Percentiles rank a stretch among this genome's conserved stretches.
Conservation (phyloP, 2,329 filamentous ascomycete genomes). For the Ceratocystis eucalypticola region DNA sequence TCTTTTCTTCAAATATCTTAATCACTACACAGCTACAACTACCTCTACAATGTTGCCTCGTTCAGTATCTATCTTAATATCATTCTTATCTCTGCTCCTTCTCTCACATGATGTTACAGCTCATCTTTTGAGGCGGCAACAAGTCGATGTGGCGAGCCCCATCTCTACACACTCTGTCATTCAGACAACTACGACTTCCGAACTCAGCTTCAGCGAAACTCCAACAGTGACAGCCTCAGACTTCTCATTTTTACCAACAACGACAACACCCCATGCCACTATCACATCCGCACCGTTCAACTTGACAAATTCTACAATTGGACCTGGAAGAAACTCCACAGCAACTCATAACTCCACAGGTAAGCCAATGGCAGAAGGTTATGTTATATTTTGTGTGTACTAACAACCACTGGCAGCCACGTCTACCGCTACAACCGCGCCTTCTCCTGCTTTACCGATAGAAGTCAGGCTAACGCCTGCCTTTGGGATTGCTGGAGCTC, state of each 20-base stretch:
- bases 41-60: slow-evolving; percentile 11
- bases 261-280: not conserved
- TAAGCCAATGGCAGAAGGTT: not conserved
- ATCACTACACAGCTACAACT: not conserved
- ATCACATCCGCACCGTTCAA: not conserved
- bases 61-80: slow-evolving; percentile 8
- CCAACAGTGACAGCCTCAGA: not conserved
- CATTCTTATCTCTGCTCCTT: slow-evolving; percentile 29
- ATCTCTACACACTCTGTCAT: not conserved
- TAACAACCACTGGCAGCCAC: not conserved
- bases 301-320: not conserved
- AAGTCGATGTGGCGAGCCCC: slow-evolving; percentile 20
- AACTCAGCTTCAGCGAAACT: not conserved
- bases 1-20: not conserved
- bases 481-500: slow-evolving; percentile 61
- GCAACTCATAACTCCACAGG: not conserved
- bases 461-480: slow-evolving; percentile 65
- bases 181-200: not conserved
- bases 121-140: slow-evolving; percentile 28
- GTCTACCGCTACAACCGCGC: not conserved
- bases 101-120: slow-evolving; percentile 29
- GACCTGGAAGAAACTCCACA: not conserved
- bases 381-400: not conserved
- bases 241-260: not conserved
- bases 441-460: slow-evolving; percentile 37